Evolutionary conservation across 352 stramenopile species (phyloP), one percentile per base, ranked within the genome.

Genomic region (Pythium aristosporum): DNA sequence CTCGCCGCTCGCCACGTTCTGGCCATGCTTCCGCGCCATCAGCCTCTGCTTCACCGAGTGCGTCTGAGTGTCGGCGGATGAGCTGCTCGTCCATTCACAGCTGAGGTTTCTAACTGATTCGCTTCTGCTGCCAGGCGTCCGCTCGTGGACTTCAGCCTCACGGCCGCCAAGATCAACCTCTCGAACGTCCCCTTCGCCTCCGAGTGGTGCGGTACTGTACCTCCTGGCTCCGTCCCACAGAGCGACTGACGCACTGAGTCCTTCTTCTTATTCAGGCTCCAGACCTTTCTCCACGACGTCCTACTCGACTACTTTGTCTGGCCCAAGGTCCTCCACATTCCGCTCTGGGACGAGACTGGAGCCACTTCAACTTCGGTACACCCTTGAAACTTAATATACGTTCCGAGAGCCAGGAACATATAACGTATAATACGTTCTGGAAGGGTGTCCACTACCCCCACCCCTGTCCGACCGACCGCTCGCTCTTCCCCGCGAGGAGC

Each of bases 81-180:
- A n/a, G n/a, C n/a, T n/a, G n/a, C n/a, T n/a, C n/a, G n/a, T n/a
- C n/a, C n/a, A n/a, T n/a, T n/a, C n/a, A n/a, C 20, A 2, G 15
- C 9, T 47, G 32, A 47, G 16, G 20, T 18, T 21, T 37, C n/a
- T 23, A 52, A 34, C 18, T 42, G 48, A 20, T 32, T 32, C 20
- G 1, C 36, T 5, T 39, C 16, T 65, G 49, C 21, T 20, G 63
- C 11, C 53, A 92, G 84, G 30, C 81, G 80, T 3, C 84, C 84
- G 2, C 68, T 80, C 32, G 80, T 92, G 54, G 84, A 92, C 47
- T 92, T 92, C 55, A 90, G 80, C 3, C 72, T 92, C 53, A 92
- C 77, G 0, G 84, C 84, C 15, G 84, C 84, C 61, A 92, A 91
- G 65, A 92, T 92, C 80, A 91, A 91, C 76, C 78, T 91, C 56